Percentiles rank a stretch among this genome's conserved stretches.
Evolutionary conservation across 2,329 filamentous ascomycete species (phyloP).

Genomic region (Cadophora sp.): DNA sequence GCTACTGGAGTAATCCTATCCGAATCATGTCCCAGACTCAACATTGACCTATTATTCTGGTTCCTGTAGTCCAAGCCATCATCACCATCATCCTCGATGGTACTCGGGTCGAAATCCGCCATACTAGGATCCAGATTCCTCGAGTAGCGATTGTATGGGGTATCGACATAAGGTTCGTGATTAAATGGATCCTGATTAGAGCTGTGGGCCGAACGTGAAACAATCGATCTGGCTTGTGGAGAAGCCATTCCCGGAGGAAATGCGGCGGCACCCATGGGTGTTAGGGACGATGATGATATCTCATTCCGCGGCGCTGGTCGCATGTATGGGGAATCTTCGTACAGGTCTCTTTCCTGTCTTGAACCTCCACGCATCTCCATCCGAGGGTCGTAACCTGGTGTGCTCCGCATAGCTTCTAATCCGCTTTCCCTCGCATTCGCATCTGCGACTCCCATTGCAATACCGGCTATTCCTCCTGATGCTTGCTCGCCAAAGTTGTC

Average conservation of each 20-base stretch:
- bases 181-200: constrained; percentile 37
- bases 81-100: constrained; percentile 87
- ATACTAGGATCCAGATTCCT: constrained; percentile 42
- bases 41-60: constrained; percentile 60
- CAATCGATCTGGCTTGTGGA: constrained; percentile 39
- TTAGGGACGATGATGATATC: constrained; percentile 38
- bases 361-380: constrained; percentile 20
- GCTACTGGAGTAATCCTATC: constrained; percentile 38
- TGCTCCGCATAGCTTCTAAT: constrained; percentile 62
- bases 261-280: constrained; percentile 43
- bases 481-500: constrained; percentile 71
- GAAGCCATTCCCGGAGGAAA: constrained; percentile 41
- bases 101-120: constrained; percentile 65
- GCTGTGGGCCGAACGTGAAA: constrained; percentile 38
- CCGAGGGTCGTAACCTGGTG: constrained; percentile 39
- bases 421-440: constrained; percentile 70
- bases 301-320: constrained; percentile 29
- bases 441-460: constrained; percentile 71
- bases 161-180: constrained; percentile 41
- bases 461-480: constrained; percentile 70
- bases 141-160: constrained; percentile 41
- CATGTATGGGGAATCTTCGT: constrained; percentile 32
- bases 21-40: constrained; percentile 41
- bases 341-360: constrained; percentile 4
- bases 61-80: constrained; percentile 72